A percentile compares a stretch with the other conserved stretches of the same genome.
phyloP scores from a whole-genome alignment of 306 rosid genomes.

The Lagenaria siceraria region DNA sequence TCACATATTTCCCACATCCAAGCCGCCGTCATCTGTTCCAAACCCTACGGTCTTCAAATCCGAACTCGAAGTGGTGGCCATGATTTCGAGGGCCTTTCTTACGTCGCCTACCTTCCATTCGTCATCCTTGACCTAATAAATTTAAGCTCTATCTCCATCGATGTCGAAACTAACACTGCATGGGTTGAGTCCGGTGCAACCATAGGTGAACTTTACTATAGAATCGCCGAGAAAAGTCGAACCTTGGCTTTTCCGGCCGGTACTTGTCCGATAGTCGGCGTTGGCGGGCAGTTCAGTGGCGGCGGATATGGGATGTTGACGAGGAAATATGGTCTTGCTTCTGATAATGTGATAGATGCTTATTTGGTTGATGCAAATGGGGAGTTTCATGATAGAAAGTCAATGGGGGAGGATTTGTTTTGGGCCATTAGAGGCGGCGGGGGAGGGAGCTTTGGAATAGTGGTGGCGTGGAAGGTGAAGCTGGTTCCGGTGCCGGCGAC shows the following conservation, averaged over 20 bases:
- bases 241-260: background rate
- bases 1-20: background rate
- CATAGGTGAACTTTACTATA: background rate
- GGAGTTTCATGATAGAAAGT: background rate
- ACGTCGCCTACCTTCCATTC: background rate
- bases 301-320: background rate
- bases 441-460: slow-evolving; percentile 33
- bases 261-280: background rate
- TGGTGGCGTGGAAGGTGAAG: slow-evolving; percentile 49
- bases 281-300: background rate
- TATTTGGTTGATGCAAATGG: background rate
- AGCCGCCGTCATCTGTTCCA: background rate
- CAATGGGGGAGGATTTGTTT: background rate
- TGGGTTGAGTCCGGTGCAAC: background rate
- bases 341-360: background rate
- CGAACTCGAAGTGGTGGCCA: slow-evolving; percentile 3
- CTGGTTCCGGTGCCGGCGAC: slow-evolving; percentile 40
- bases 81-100: background rate
- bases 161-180: background rate
- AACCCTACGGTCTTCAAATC: background rate
- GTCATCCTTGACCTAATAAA: slow-evolving; percentile 29
- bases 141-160: slow-evolving; percentile 2
- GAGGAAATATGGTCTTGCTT: background rate
- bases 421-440: background rate
- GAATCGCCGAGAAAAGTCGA: background rate